Conservation (phyloP, 352 stramenopile species). For the Globisporangium emineosum region DNA sequence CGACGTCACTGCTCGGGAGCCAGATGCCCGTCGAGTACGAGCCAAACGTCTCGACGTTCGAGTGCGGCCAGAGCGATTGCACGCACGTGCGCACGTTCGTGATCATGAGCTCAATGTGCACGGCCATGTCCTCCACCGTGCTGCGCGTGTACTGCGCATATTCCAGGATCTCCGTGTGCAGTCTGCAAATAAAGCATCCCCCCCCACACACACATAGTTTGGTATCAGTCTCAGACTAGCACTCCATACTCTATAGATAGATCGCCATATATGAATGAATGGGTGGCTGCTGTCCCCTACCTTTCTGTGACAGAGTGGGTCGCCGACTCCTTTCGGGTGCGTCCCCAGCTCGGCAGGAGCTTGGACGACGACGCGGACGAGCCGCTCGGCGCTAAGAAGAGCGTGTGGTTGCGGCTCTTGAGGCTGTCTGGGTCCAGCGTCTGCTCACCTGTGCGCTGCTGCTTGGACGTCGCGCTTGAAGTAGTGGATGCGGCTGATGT, state of each 20-base stretch:
- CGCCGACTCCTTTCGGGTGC: slow-evolving; percentile 16
- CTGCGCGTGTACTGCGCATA: slow-evolving; percentile 68
- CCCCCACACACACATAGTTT: not conserved
- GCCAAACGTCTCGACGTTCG: slow-evolving; percentile 77
- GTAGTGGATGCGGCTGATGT: slow-evolving; percentile 5
- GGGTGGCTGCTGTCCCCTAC: not conserved
- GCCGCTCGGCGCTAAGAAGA: slow-evolving; percentile 43
- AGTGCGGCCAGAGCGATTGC: slow-evolving; percentile 65
- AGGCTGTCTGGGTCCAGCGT: slow-evolving; percentile 47
- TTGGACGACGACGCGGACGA: slow-evolving; percentile 19
- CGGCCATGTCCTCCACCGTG: slow-evolving; percentile 70
- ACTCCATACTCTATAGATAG: not conserved
- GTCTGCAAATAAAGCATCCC: not conserved
- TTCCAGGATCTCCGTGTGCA: slow-evolving; percentile 81
- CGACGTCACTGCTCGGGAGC: slow-evolving; percentile 83
- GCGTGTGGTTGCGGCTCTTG: slow-evolving; percentile 72
- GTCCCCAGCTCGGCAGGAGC: slow-evolving; percentile 35
- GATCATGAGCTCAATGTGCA: slow-evolving; percentile 86
- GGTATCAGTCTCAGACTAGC: not conserved
- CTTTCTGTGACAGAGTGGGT: slow-evolving; percentile 30
- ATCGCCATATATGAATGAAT: not conserved
- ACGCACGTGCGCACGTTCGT: slow-evolving; percentile 66
- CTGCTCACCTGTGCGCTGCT: slow-evolving; percentile 3
- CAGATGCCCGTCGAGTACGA: slow-evolving; percentile 87
- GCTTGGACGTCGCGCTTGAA: not conserved